phyloP scores from a whole-genome alignment of 345 rosid genomes.

The Combretum micranthum region DNA sequence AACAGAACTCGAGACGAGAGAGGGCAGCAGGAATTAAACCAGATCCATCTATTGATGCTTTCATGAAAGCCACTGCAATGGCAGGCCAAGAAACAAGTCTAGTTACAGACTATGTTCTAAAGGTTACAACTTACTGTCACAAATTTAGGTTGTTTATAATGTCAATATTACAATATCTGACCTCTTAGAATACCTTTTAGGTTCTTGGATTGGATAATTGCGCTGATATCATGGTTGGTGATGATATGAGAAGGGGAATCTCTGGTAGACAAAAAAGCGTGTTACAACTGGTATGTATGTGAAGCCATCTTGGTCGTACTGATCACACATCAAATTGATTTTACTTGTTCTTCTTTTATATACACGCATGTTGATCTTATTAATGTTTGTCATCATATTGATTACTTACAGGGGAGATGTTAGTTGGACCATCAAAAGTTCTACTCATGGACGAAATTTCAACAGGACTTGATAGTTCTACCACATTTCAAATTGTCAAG shows the following conservation, averaged over 20 bases:
- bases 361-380: background rate
- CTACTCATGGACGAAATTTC: conserved; percentile 17
- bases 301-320: background rate
- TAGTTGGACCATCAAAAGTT: conserved; percentile 11
- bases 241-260: conserved; percentile 75
- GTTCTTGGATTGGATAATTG: conserved; percentile 72
- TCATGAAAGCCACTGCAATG: conserved; percentile 63
- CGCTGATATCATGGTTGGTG: conserved; percentile 69
- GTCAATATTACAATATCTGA: background rate
- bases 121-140: conserved; percentile 29
- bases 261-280: conserved; percentile 88
- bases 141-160: no score
- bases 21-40: conserved; percentile 62
- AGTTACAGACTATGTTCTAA: conserved; percentile 69
- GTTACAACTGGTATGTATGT: conserved; percentile 57
- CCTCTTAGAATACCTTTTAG: conserved; percentile 20
- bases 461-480: conserved; percentile 16
- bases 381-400: background rate
- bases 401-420: conserved; percentile 10
- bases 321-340: background rate
- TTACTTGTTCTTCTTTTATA: no score
- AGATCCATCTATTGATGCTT: conserved; percentile 73
- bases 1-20: conserved; percentile 77
- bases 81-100: conserved; percentile 62
- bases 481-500: conserved; percentile 58